Base-by-base conservation (phyloP, 805 yeast species). In the Wickerhamiella sergipiensis region DNA sequence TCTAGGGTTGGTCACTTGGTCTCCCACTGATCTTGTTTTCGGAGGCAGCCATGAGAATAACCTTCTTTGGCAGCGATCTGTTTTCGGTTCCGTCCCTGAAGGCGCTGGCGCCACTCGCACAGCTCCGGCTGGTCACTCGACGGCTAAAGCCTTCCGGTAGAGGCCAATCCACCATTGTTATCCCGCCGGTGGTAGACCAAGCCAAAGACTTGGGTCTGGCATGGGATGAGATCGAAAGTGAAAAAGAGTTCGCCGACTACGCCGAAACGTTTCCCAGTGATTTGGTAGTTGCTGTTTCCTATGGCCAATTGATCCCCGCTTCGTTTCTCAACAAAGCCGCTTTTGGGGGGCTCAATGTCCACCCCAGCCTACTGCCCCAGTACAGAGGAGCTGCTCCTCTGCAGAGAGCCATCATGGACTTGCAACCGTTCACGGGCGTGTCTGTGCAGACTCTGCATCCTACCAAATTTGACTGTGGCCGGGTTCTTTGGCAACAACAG, bases 361-460 rank as follows among this genome's bases (percentile, higher is more conserved):
- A 92, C 63, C 98, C 98, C 0, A 87, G 96, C 0, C 63, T 88
- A 6, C 71, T 92, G 8, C 98, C 98, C 0, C 69, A 67, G 45
- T 62, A 85, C 58, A 76, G 87, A 2, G 98, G 98, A 0, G 81
- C 97, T 0, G 83, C 96, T 1, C 98, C 98, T 0, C 67, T 92
- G 3, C 97, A 90, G 54, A 73, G 78, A 53, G 80, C 96, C 0
- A 65, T 92, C 12, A 63, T 89, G 59, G 77, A 83, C 53, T 72
- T 72, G 42, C 88, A 83, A 56, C 36, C 55, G 0, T 52, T 46
- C 17, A 83, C 97, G 0, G 98, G 97, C 0, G 95, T 87, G 17
- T 78, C 96, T 0, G 76, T 92, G 0, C 98, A 92, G 64, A 85
- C 95, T 0, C 66, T 92, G 22, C 95, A 92, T 61, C 96, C 97